Percentiles rank a stretch among this genome's conserved stretches.
Conservation (phyloP, 768 basidiomycete genomes). For the Tephrocybe rancida region DNA sequence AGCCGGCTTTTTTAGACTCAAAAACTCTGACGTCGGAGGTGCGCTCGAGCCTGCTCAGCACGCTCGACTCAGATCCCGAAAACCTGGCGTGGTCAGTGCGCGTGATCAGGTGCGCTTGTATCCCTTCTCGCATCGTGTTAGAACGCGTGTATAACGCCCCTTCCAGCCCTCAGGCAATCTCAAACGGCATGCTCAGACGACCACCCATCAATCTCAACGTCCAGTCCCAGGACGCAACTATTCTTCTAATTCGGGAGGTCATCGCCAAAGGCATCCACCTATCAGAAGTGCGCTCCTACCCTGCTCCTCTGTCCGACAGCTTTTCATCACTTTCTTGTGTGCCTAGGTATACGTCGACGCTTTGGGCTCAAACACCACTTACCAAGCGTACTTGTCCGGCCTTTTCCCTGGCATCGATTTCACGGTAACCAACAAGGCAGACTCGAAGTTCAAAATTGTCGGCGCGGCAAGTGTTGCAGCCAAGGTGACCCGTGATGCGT, state of each 20-base stretch:
- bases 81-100: constrained; percentile 85
- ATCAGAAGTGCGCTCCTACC: constrained; percentile 57
- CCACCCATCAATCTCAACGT: constrained; percentile 87
- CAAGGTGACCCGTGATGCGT: constrained; percentile 93
- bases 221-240: constrained; percentile 88
- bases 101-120: constrained; percentile 58
- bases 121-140: not conserved
- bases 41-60: constrained; percentile 63
- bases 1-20: constrained; percentile 62
- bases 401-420: constrained; percentile 85
- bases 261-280: constrained; percentile 80
- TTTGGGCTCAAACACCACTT: constrained; percentile 83
- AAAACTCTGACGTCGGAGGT: constrained; percentile 82
- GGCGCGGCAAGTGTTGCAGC: constrained; percentile 98
- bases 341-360: constrained; percentile 91
- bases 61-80: constrained; percentile 66
- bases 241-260: constrained; percentile 84
- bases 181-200: constrained; percentile 83
- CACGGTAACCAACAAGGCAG: constrained; percentile 91
- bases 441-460: constrained; percentile 95
- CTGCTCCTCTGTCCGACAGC: not conserved
- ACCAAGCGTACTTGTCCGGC: constrained; percentile 80
- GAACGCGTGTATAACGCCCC: not conserved
- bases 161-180: constrained; percentile 86
- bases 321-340: not conserved